phyloP scores from a whole-genome alignment of 257 asterid species.

The Solanum medicagineum region DNA sequence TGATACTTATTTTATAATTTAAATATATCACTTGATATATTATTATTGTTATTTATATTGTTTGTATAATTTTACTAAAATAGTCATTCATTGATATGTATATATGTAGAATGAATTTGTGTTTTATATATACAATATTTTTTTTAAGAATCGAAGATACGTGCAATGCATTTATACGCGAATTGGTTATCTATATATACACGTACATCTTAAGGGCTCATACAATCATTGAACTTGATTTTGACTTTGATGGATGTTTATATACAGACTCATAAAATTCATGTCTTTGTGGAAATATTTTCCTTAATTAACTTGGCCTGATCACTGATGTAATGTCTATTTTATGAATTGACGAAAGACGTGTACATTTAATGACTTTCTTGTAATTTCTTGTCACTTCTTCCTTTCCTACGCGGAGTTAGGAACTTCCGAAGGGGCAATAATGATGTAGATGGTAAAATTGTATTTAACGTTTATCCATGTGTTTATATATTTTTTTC shows the following conservation, averaged over 20 bases:
- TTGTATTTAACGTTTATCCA: neutral
- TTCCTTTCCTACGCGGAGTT: neutral
- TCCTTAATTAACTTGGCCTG: neutral
- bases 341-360: neutral
- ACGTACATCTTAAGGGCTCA: neutral
- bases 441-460: neutral
- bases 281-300: neutral
- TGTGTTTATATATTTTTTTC: neutral
- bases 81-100: too few species aligned
- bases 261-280: neutral
- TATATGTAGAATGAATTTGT: too few species aligned
- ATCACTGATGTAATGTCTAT: neutral
- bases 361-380: neutral
- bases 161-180: too few species aligned
- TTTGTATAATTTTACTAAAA: too few species aligned
- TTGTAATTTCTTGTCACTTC: neutral
- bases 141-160: too few species aligned
- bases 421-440: neutral
- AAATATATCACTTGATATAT: too few species aligned
- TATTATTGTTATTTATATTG: too few species aligned
- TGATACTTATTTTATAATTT: too few species aligned
- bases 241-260: neutral
- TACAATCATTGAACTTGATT: neutral
- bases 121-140: too few species aligned
- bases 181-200: neutral